A percentile compares a stretch with the other conserved stretches of the same genome.
phyloP scores from a whole-genome alignment of 352 stramenopile species.

The Globisporangium splendens region DNA sequence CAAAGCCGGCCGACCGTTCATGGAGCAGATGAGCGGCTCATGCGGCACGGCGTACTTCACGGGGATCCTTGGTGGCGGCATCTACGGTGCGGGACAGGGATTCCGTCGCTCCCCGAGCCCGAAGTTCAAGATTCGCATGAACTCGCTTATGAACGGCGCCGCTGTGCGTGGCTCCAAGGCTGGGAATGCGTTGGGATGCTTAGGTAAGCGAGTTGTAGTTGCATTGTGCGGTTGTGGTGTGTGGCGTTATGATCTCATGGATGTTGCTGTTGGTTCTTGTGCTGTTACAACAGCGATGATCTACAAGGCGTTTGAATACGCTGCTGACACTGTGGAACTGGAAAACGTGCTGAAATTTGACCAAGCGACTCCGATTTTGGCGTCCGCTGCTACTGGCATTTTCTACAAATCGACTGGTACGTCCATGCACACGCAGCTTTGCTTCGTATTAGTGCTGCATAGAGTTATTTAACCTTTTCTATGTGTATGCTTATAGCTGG shows the following conservation, averaged over 20 bases:
- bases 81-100: constrained; percentile 62
- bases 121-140: constrained; percentile 89
- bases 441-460: too few relatives aligned
- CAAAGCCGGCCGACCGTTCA: constrained; percentile 77
- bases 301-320: constrained; percentile 86
- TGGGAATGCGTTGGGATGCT: constrained; percentile 77
- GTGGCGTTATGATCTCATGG: constrained; percentile 9
- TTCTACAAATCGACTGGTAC: constrained; percentile 84
- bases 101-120: constrained; percentile 70
- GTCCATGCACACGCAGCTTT: not conserved
- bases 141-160: constrained; percentile 84
- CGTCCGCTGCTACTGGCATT: constrained; percentile 72
- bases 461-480: not conserved
- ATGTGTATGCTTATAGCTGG: constrained; percentile 24
- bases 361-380: constrained; percentile 81
- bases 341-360: constrained; percentile 83
- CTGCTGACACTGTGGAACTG: constrained; percentile 72
- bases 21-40: constrained; percentile 78
- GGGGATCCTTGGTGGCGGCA: constrained; percentile 75
- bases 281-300: constrained; percentile 63
- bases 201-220: constrained; percentile 37
- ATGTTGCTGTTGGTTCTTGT: constrained; percentile 16
- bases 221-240: not conserved
- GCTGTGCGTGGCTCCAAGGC: constrained; percentile 78
- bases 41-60: constrained; percentile 83